These are phyloP conservation scores for Tetrapisispora nanseiensis DNA, from an alignment of 805 yeast species.

Conservation along the genomic window DNA sequence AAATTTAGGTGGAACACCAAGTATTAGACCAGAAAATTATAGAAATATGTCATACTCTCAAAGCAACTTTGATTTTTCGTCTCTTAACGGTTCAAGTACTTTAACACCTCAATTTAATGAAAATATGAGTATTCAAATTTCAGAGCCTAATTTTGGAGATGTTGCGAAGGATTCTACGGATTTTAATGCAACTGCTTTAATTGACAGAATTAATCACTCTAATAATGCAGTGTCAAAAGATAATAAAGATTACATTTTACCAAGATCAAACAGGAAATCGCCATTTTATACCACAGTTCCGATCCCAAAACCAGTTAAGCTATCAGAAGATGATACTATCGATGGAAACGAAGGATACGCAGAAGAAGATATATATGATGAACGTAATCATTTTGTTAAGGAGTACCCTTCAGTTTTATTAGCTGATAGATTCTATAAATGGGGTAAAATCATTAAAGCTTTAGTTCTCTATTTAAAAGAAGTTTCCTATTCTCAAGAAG, in stretches of 20 bases:
- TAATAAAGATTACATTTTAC: slow-evolving; percentile 2
- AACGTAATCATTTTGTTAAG: slow-evolving; percentile 20
- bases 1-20: background rate
- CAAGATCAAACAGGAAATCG: slow-evolving; percentile 12
- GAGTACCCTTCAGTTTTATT: slow-evolving; percentile 68
- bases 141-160: background rate
- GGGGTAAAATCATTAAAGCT: slow-evolving; percentile 70
- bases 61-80: background rate
- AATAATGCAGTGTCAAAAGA: background rate
- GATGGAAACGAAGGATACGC: slow-evolving; percentile 3
- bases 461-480: slow-evolving; percentile 63
- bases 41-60: background rate
- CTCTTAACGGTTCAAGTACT: background rate
- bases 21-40: background rate
- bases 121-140: background rate
- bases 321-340: slow-evolving; percentile 3
- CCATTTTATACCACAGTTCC: slow-evolving; percentile 29
- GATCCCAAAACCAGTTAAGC: slow-evolving; percentile 22
- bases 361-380: slow-evolving; percentile 10
- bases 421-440: slow-evolving; percentile 68
- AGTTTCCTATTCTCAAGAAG: slow-evolving; percentile 72
- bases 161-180: background rate
- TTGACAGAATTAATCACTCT: background rate
- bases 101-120: background rate
- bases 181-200: background rate